These are phyloP conservation scores for Moricandia moricandioides DNA, from an alignment of 345 rosid genomes.

Conservation along the genomic window DNA sequence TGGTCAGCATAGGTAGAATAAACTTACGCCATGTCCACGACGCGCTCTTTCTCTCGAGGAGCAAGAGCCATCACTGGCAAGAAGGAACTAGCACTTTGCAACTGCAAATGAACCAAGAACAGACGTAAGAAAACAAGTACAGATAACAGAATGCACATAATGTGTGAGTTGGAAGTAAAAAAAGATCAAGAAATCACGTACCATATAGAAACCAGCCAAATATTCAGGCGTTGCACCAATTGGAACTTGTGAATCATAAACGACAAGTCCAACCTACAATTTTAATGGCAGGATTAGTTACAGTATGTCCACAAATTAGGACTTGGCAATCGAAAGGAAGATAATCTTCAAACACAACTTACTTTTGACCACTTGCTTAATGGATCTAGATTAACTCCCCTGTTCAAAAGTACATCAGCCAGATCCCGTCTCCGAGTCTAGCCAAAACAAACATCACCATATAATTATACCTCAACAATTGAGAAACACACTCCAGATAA, in stretches of 20 bases:
- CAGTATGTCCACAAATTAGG: background rate
- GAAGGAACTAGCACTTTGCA: conserved; percentile 96
- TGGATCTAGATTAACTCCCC: conserved; percentile 92
- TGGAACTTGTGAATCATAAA: conserved; percentile 89
- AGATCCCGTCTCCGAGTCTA: conserved; percentile 87
- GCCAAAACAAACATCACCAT: conserved; percentile 19
- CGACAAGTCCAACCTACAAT: conserved; percentile 83
- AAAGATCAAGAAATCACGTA: conserved; percentile 24
- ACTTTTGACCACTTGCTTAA: conserved; percentile 99
- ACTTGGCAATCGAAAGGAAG: background rate
- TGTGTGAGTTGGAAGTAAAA: background rate
- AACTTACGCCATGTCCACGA: conserved; percentile 97
- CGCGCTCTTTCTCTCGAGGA: conserved; percentile 83
- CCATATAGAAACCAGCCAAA: conserved; percentile 96
- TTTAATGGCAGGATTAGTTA: background rate
- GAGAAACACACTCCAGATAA: background rate
- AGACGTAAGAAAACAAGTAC: conserved; percentile 8
- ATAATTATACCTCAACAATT: conserved; percentile 22
- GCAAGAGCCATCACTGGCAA: conserved; percentile 99
- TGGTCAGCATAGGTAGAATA: background rate
- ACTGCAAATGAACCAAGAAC: conserved; percentile 41
- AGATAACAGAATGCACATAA: background rate
- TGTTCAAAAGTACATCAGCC: conserved; percentile 87
- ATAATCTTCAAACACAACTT: conserved; percentile 25
- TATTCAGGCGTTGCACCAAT: conserved; percentile 98